These are phyloP conservation scores for Podospora sp. DNA, from an alignment of 495 filamentous ascomycete genomes.

Conservation along the genomic window DNA sequence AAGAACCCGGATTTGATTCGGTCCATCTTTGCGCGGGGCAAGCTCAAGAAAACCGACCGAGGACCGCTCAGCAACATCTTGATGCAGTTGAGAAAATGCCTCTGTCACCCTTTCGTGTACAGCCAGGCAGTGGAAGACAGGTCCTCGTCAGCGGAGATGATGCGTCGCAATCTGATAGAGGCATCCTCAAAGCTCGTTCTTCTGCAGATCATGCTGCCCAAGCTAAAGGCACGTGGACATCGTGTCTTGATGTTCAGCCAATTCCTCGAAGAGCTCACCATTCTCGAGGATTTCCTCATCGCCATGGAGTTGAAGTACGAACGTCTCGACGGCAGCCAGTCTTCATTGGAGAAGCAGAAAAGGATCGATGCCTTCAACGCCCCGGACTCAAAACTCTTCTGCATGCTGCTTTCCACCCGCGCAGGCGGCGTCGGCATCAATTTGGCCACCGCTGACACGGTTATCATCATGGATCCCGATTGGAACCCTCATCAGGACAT, in stretches of 20 bases:
- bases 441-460: conserved; percentile 93
- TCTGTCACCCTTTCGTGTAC: conserved; percentile 96
- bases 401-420: conserved; percentile 88
- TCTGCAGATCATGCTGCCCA: conserved; percentile 86
- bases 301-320: conserved; percentile 69
- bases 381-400: conserved; percentile 77
- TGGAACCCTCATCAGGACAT: conserved; percentile 99
- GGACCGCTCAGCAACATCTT: conserved; percentile 89
- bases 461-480: conserved; percentile 97
- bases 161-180: conserved; percentile 81
- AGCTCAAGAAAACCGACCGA: conserved; percentile 67
- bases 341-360: conserved; percentile 83
- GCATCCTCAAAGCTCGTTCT: conserved; percentile 89
- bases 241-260: conserved; percentile 95
- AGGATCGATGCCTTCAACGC: conserved; percentile 93
- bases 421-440: conserved; percentile 98
- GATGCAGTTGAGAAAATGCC: conserved; percentile 91
- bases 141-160: conserved; percentile 49
- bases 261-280: conserved; percentile 84
- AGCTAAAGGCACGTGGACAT: conserved; percentile 84
- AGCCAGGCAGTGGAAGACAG: conserved; percentile 85
- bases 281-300: conserved; percentile 87
- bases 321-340: conserved; percentile 83
- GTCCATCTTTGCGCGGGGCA: conserved; percentile 71
- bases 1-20: conserved; percentile 88